phyloP scores from a whole-genome alignment of 208 protist genomes.

The Leishmania mexicana region DNA sequence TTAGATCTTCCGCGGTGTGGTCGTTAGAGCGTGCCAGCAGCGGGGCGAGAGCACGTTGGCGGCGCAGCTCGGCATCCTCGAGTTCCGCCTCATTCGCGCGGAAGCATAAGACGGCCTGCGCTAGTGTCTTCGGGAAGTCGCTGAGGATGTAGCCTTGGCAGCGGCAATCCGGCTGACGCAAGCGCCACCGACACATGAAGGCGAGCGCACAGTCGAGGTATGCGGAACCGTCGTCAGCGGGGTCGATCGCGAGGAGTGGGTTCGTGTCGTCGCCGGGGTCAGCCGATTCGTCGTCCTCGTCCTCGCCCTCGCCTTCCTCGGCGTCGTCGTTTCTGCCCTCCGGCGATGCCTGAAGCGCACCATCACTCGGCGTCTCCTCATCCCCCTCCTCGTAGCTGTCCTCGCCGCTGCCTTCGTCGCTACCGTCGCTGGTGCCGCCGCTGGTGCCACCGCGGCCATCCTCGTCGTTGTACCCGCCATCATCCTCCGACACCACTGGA shows the following conservation, averaged over 20 bases:
- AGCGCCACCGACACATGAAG: constrained; percentile 84
- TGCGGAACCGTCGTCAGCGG: constrained; percentile 15
- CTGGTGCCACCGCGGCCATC: background rate
- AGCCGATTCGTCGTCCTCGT: constrained; percentile 6
- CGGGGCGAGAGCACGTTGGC: constrained; percentile 26
- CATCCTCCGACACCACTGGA: constrained; percentile 44
- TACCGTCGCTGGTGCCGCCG: constrained; percentile 5
- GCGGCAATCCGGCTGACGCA: constrained; percentile 77
- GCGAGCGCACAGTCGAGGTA: constrained; percentile 83
- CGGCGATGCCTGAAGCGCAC: background rate
- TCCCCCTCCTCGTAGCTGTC: constrained; percentile 2
- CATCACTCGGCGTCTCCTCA: constrained; percentile 24
- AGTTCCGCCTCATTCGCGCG: constrained; percentile 39
- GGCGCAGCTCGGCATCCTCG: constrained; percentile 31
- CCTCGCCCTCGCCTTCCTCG: constrained; percentile 31
- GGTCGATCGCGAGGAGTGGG: background rate
- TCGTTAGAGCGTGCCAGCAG: constrained; percentile 21
- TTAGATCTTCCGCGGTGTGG: constrained; percentile 1
- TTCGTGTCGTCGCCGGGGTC: background rate
- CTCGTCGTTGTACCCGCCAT: constrained; percentile 29
- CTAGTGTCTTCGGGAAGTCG: constrained; percentile 81
- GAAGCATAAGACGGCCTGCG: constrained; percentile 86
- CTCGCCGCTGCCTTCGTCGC: constrained; percentile 15
- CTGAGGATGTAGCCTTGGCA: constrained; percentile 93
- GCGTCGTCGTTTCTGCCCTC: background rate